Evolutionary conservation across 495 filamentous ascomycete species (phyloP), one percentile per base, ranked within the genome.

Genomic region (Penicillium crystallinum): DNA sequence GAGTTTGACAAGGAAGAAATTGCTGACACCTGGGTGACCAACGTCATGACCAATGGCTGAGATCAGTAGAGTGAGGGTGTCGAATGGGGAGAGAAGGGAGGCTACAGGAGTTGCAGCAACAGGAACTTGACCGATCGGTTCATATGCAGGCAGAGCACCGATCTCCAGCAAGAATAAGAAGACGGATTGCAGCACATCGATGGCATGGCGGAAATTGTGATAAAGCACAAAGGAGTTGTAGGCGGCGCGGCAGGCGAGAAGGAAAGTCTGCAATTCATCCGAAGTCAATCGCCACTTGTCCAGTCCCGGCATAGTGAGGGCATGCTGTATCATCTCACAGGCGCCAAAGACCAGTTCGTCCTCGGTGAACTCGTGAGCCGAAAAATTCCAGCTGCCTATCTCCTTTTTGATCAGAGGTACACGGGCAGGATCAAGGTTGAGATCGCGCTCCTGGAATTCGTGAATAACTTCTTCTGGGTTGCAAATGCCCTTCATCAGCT

Each of bases 151-250:
- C 40, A 96, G 70, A 6, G 83, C 81, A 35, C 88, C 87, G 38
- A 97, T 85, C 38, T 81, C 80, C 45, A 97, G 75, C n/a, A 98
- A 77, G 62, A 96, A 95, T 70, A 86, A 85, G 68, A 97, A 98
- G 34, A 88, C 78, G 3, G 93, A 95, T 70, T 98, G 93, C 59
- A 97, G 77, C 34, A 98, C 93, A 73, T 98, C 93, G 45, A 93
- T 83, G 6, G 95, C 93, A 67, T 98, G 93, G 42, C 93, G 89
- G 68, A 97, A 98, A 66, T 98, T 98, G 72, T 98, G 93, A 62
- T 97, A 98, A n/a, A 92, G 88, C 33, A 98, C 90, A 66, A 96
- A 95, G 43, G 80, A 83, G 63, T 97, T 96, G 71, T 98, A 97
- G 14, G 95, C 87, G 40, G 83, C 81, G 44, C 89, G 84, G 63